Evolutionary conservation across 225 moss, liverwort and hornwort species (phyloP), one percentile per base, ranked within the genome.

Genomic region (Sphagnum tenellum): DNA sequence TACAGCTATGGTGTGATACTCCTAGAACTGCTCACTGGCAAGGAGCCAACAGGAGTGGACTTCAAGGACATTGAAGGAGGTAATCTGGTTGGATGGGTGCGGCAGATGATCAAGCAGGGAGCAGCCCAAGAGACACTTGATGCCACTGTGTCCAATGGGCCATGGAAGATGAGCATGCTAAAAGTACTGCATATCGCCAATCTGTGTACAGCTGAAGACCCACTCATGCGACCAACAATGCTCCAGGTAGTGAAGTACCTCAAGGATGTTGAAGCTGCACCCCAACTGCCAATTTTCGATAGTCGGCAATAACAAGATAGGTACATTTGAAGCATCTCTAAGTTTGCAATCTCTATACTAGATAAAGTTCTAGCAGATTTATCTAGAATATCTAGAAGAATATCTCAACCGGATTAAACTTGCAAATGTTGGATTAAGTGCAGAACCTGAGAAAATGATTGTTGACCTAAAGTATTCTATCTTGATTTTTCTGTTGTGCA

Each of bases 1-100:
- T 92, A 92, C 52, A 92, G 92, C 55, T 83, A 80, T 9, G 79
- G 83, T 46, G 83, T 83, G 11, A 83, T 80, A 46, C 61, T 83
- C 44, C 80, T 83, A 9, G 83, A 83, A 69, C 80, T 83, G 9
- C 74, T 83, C 12, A 67, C 79, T 9, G 83, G 83, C 49, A 83
- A 83, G 55, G 80, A 83, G 67, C 83, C 83, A 7, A 83, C 83
- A 7, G 83, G 79, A 7, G 67, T 68, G 3, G 80, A 83, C 12
- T 68, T 74, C 45, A 82, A 79, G 57, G 29, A 29, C 29, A 12
- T 71, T 12, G 79, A 83, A 47, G 82, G 83, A 7, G 80, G 83
- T 0, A 83, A 83, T 67, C 59, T 83, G 76, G 83, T 83, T 66
- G 76, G 76, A 47, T 83, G 83, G 79, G 77, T 76, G 3, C 64